These are phyloP conservation scores for Diatrype stigma DNA, from an alignment of 2,329 filamentous ascomycete species.

Conservation along the genomic window DNA sequence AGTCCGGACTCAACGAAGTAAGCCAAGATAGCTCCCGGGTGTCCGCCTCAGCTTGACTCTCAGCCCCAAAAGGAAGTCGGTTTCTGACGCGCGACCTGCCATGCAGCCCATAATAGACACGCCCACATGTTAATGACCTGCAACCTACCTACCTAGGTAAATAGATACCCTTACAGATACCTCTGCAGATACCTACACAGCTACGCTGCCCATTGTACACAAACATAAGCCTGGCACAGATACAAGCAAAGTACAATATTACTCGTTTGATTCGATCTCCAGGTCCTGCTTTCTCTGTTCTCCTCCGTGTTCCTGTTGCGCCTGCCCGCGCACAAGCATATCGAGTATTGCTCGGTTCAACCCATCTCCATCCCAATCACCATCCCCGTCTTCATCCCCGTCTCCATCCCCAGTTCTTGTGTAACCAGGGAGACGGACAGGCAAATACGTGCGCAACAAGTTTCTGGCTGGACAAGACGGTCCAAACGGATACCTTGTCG, in stretches of 20 bases:
- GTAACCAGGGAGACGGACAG: neutral
- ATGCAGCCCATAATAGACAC: neutral
- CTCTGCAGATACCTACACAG: neutral
- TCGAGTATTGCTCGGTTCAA: neutral
- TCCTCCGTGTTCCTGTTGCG: neutral
- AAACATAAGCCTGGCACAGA: too few species aligned
- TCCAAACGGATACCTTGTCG: neutral
- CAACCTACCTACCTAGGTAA: neutral
- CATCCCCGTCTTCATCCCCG: too few species aligned
- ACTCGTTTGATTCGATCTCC: neutral
- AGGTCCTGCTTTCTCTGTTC: too few species aligned
- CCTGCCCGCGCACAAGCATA: neutral
- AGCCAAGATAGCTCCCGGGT: conserved; percentile 5
- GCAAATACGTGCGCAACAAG: neutral
- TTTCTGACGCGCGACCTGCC: conserved; percentile 2
- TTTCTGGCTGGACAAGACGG: neutral
- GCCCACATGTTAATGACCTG: neutral
- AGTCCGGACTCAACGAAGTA: conserved; percentile 8
- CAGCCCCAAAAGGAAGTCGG: neutral
- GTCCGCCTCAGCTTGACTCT: neutral
- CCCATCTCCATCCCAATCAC: too few species aligned
- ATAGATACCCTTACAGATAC: neutral
- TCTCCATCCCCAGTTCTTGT: too few species aligned
- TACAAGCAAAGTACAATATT: neutral
- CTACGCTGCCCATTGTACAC: neutral